Base-by-base conservation (phyloP, 75 land plant species). In the Pinus taeda region DNA sequence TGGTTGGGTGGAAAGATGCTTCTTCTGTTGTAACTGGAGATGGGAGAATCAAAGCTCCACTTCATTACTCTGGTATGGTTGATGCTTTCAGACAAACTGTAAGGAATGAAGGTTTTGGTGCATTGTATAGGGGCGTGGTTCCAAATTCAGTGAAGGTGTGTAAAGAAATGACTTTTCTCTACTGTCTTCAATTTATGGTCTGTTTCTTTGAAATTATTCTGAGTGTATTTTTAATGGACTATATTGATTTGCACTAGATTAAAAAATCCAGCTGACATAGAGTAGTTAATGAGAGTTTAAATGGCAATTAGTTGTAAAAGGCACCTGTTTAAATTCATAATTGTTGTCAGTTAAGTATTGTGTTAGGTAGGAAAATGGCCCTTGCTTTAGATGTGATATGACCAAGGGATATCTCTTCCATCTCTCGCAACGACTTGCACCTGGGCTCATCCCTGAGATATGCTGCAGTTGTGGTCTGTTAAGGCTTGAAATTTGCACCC, bases 1-100 rank as follows among this genome's bases (percentile, higher is more conserved):
- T 96, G 98, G 96, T 86, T 37, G 98, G 98, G 26, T 96, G 98
- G 98, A 91, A 90, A 70, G 80, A 88, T 82, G 96, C 95, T 75
- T 80, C 93, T 33, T 81, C 92, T 17, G 60, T 95, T 64, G 78
- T 93, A 24, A 88, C 89, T 58, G 92, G 90, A 58, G 94, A 93
- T 80, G 95, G 97, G 22, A 85, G 76, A 79, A 70, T 71, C 24
- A 89, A 75, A 64, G 81, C 85, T 11, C 76, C 88, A 2, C 77
- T 90, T 60, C 88, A 93, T 58, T 96, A 93, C 73, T 82, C 70
- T 59, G 97, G 98, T 57, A 94, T 95, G 94, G 76, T 92, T 62
- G 97, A 93, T 81, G 90, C 97, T 3, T 91, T 93, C 58, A 85
- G 88, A 77, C 80, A 93, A 79, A 95, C 98, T 13, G 98, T 95